Evolutionary conservation across 2,329 filamentous ascomycete genomes (phyloP), one percentile per base, ranked within the genome.

Genomic region (Apiospora koreana): DNA sequence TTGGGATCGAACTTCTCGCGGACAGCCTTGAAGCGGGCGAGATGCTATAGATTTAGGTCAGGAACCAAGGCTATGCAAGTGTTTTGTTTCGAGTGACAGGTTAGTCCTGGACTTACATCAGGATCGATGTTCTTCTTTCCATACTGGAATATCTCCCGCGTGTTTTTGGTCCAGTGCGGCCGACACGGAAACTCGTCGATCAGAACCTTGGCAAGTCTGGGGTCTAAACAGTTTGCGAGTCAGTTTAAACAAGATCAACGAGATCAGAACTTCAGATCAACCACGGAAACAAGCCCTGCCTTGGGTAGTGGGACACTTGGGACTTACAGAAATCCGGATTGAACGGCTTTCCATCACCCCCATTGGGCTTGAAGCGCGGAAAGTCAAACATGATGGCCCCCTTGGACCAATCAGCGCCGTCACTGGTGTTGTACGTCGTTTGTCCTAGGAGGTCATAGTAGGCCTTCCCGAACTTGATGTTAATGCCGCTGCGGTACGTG

Each of bases 381-480:
- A 87, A 87, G 73, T 87, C 85, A 72, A 87, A 85, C 85, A 87
- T 87, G 74, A 87, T 86, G 25, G 83, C 81, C 2, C 85, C 86
- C 75, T 85, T 82, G 67, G 69, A 72, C 84, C 84, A 87, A 74
- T 87, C 85, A 62, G 80, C 83, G 4, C 82, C 83, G 69, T 86
- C 85, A 1, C 80, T 79, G 9, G 85, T 86, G 73, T 82, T 81
- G 68, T 82, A 83, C 12, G 84, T 86, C 21, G 83, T 83, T 76
- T 87, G 85, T 18, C 85, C 85, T 9, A 87, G 76, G 31, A 87
- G 79, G 70, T 87, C 85, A 68, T 79, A 83, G 74, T 86, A 83
- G 0, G 85, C 74, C 75, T 81, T 83, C 48, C 85, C 85, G 69
- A 87, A 86, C 77, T 86, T 86, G 78, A 86, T 86, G 75, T 86